Evolutionary conservation across 495 filamentous ascomycete genomes (phyloP), one percentile per base, ranked within the genome.

Genomic region (Xylaria curta): DNA sequence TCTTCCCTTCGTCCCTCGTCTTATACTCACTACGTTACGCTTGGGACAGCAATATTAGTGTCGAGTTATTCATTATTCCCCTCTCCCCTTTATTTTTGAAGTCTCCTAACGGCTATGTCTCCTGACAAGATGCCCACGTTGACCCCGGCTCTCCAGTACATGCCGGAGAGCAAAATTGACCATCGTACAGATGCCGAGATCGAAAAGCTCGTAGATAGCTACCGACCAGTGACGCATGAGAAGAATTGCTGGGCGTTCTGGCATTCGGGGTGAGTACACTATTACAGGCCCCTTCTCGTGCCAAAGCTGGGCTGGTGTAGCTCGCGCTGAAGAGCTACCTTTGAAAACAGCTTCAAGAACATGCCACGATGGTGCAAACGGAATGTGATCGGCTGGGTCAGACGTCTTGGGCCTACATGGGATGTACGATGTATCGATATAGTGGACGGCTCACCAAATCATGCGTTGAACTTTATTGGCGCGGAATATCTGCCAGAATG

Each of bases 331-430:
- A 19, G 19, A 33, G 9, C 24, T 13, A n/a, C n/a, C 28, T 56
- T 46, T 7, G n/a, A 58, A 19, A 51, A 28, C 13, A 68, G 80
- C 6, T 71, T 78, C 17, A 21, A 53, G 7, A 36, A 67, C 28
- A 77, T 81, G 73, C 79, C 73, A 17, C 36, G 71, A n/a, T 83
- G 79, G 79, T 75, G 74, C 56, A 76, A 74, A 46, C 70, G 76
- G 3, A 81, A 81, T 54, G 56, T 76, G n/a, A 62, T 76, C 67
- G 60, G 64, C 28, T 76, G 75, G 75, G 68, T 73, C 6, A 67
- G 75, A 4, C 70, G 73, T 3, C 75, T 75, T 0, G 75, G 73
- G 0, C 73, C 73, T 0, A 31, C 54, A 3, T 76, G 75, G 75
- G 72, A 71, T 5, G 72, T 76, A 31, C 72, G 72, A 13, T 56